phyloP scores from a whole-genome alignment of 176 grass and related monocot species.

The Aegilops bicornis region DNA sequence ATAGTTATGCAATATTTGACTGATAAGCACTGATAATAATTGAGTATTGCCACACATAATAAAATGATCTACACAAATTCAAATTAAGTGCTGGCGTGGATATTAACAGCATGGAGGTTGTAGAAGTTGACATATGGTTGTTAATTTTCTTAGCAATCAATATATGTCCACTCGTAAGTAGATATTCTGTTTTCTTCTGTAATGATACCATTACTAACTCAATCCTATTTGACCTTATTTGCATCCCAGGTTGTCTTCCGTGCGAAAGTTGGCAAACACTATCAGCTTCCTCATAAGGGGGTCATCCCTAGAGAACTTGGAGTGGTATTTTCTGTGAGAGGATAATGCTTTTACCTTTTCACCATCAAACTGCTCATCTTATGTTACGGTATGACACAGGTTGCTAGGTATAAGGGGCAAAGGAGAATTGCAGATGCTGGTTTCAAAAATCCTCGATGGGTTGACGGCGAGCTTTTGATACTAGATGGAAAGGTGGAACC shows the following conservation, averaged over 20 bases:
- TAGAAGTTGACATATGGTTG: background rate
- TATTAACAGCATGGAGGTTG: background rate
- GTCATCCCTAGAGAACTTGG: conserved; percentile 96
- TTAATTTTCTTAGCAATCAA: background rate
- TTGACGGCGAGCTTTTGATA: conserved; percentile 91
- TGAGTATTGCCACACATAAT: background rate
- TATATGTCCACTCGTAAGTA: background rate
- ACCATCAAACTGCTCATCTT: conserved; percentile 20
- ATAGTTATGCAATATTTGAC: conserved; percentile 5
- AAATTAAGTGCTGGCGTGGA: background rate
- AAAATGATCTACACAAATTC: background rate
- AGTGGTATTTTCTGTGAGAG: conserved; percentile 65
- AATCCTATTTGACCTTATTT: background rate
- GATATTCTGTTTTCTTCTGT: background rate
- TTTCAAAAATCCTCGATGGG: conserved; percentile 73
- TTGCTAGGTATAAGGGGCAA: conserved; percentile 89
- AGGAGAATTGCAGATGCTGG: conserved; percentile 75
- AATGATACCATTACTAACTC: background rate
- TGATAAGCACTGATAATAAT: background rate
- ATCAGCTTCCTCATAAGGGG: conserved; percentile 91
- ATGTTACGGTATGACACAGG: conserved; percentile 43
- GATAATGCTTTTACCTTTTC: conserved; percentile 21
- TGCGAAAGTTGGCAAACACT: conserved; percentile 77
- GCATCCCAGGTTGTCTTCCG: conserved; percentile 75
- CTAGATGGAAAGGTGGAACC: conserved; percentile 88